Evolutionary conservation across 345 rosid genomes (phyloP), one percentile per base, ranked within the genome.

Genomic region (Mercurialis annua): DNA sequence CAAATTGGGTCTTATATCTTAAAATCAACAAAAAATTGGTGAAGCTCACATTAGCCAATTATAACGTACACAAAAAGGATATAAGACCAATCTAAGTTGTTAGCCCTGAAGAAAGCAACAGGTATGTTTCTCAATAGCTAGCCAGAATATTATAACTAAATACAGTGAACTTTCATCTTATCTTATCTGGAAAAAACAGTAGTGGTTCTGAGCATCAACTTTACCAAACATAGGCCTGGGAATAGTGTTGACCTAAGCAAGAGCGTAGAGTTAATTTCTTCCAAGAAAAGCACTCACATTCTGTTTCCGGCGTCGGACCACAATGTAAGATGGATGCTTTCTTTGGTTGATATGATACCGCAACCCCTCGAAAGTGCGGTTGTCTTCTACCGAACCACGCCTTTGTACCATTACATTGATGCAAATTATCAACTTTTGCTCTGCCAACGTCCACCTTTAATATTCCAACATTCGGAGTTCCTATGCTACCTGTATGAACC

Each of bases 401-500:
- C 56, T 65, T 76, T 34, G 64, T 34, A 29, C 70, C 38, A 38
- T 53, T 62, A 20, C 27, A 55, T 63, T 64, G 67, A 48, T 9
- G 61, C 15, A 81, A 51, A 51, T 62, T 47, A 12, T 73, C 46
- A 61, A 72, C 63, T 53, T 60, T 76, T 67, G 62, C 67, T 64
- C 73, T 48, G 23, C 71, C 50, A 62, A 70, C 67, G 48, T 62
- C 71, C 42, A 66, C 40, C 34, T 59, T 68, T 0, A 58, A 46
- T 29, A 73, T 59, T 55, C 69, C 80, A 51, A 77, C 15, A 64
- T 75, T 73, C 48, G 81, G 75, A 59, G 68, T 67, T 67, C 81
- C 81, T 51, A 84, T 69, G 69, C 78, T 74, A 71, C 82, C 85
- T 80, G 83, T 46, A 73, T 49, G 54, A 46, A 51, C 44, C 55